Evolutionary conservation across 345 rosid genomes (phyloP), one percentile per base, ranked within the genome.

Genomic region (Microthlaspi erraticum): DNA sequence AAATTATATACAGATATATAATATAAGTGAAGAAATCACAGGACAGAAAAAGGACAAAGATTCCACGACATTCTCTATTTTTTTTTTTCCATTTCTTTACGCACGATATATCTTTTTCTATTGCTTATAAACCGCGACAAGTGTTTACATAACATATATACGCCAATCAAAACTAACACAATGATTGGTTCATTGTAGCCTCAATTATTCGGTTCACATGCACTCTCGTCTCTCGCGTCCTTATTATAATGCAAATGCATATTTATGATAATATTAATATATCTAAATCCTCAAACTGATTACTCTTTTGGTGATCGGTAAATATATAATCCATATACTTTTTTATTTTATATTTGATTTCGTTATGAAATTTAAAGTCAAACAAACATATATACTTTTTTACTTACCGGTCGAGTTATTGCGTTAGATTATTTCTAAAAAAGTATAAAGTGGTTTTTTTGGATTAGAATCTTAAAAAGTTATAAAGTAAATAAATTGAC

Each of bases 151-250:
- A 56, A 60, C 45, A 68, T 26, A 26, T 26, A 26, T 45, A 53
- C 3, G 44, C 67, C 67, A 46, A 63, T 54, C 43, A 60, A 60
- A 68, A 41, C 50, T 18, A 62, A 54, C 74, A 75, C 23, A 61
- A 69, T 69, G 41, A 62, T 69, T 75, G 44, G 54, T 68, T 68
- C 59, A 36, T 31, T 61, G 45, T 68, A 68, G 44, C 64, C 26
- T 32, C 66, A 69, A 75, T 69, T 39, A 75, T 75, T 75, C 56
- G 45, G 18, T 38, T 63, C 75, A 75, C 79, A 75, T 75, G 71
- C 71, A 48, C 39, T 75, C 51, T 56, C 12, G 31, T 10, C 67
- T 44, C 16, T 43, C 11, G 46, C 63, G 13, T 45, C 60, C 23
- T 44, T 54, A 37, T 60, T 53, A 61, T 38, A 66, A 57, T 43